Evolutionary conservation across 1,284 basidiomycete genomes (phyloP), one percentile per base, ranked within the genome.

Genomic region (Ustilago tritici): DNA sequence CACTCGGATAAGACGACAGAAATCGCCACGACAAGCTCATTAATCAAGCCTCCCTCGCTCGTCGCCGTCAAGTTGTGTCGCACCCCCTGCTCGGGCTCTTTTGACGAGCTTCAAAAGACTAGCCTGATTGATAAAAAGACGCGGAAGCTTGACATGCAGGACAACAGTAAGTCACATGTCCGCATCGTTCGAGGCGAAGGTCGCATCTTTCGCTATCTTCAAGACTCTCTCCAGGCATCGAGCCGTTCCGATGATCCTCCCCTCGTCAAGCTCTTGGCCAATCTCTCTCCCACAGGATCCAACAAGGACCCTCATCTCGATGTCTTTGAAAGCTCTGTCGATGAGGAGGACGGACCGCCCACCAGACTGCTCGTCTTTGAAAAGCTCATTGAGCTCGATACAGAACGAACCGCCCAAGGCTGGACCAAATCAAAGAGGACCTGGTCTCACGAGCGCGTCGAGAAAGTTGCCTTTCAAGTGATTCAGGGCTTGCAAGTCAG

Each of bases 21-120:
- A 11, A 36, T 38, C 8, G 43, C 36, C 12, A 46, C 66, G 40
- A 47, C 50, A 46, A 55, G 35, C 11, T 14, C 62, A 23, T 40
- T 19, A 6, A 4, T 43, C 4, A 61, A 62, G 19, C 59, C 63
- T 7, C 73, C 80, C 11, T 72, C 78, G 12, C 65, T 82, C 2
- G 73, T 82, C 12, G 78, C 80, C n/a, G 72, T 81, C 57, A 82
- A 82, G 65, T 61, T 81, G 19, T 82, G 81, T 38, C 76, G 80
- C 28, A 81, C 79, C 5, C 81, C 81, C n/a, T 76, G 68, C 43
- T 70, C 74, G 1, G 81, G 81, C 34, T 76, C 75, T 4, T 82
- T 78, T 38, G 81, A 82, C 59, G 81, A 82, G 66, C 57, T 82
- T 38, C 81, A 76, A 52, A 79, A 79, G 60, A 80, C 78, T 11